Evolutionary conservation across 164 flowering plant genomes (phyloP).

Genomic region (Buxus sempervirens): DNA sequence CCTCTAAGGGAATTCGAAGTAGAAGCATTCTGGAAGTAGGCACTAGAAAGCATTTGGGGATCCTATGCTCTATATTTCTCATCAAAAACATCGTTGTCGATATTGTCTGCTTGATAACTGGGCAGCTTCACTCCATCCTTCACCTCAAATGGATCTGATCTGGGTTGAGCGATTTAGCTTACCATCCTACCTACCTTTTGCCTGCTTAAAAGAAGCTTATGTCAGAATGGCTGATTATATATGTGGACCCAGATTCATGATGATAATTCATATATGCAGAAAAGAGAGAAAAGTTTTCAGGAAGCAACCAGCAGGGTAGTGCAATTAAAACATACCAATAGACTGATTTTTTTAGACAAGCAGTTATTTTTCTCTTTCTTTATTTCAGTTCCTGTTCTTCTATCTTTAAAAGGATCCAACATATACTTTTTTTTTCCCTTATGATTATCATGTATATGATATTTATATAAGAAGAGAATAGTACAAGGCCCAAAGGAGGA

Average conservation of each 20-base stretch:
- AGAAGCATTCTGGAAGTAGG: slow-evolving; percentile 46
- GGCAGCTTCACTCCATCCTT: slow-evolving; percentile 49
- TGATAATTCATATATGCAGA: too few species aligned
- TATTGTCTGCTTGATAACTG: slow-evolving; percentile 49
- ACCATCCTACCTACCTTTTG: slow-evolving; percentile 51
- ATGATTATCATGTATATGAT: too few species aligned
- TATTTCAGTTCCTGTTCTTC: too few species aligned
- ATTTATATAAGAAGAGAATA: too few species aligned
- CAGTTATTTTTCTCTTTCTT: too few species aligned
- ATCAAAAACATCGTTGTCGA: slow-evolving; percentile 42
- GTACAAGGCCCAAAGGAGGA: too few species aligned
- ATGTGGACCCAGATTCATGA: neutral
- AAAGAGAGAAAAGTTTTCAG: too few species aligned
- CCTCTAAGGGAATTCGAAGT: slow-evolving; percentile 52
- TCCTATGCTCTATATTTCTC: slow-evolving; percentile 44
- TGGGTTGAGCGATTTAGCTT: slow-evolving; percentile 51
- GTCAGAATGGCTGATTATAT: neutral
- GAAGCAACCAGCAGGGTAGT: too few species aligned
- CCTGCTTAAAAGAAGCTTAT: neutral
- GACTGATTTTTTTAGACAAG: too few species aligned
- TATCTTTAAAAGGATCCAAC: too few species aligned
- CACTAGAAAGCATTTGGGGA: slow-evolving; percentile 45
- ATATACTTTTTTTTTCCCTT: too few species aligned
- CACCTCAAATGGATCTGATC: slow-evolving; percentile 45
- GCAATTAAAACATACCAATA: too few species aligned